phyloP scores from a whole-genome alignment of 2,329 filamentous ascomycete genomes.

The Talaromyces sp. region DNA sequence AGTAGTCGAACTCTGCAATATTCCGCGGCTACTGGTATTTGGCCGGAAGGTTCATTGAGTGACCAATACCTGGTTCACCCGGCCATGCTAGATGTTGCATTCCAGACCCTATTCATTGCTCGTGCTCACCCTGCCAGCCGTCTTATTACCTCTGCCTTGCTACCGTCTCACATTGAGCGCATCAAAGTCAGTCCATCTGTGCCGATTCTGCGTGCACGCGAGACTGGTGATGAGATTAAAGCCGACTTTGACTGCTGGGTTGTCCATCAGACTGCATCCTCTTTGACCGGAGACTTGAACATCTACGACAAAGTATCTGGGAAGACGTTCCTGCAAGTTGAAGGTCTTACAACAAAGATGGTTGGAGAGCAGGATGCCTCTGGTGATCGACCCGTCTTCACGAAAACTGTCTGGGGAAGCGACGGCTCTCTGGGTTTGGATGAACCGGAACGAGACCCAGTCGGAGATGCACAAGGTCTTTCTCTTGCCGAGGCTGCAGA shows the following conservation, averaged over 20 bases:
- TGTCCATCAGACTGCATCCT: neutral
- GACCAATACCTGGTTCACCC: conserved; percentile 15
- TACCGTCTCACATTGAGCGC: conserved; percentile 11
- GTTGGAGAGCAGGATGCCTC: neutral
- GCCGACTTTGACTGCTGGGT: neutral
- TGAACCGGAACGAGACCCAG: neutral
- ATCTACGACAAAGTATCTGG: neutral
- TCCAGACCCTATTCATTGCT: conserved; percentile 9
- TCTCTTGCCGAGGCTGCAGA: neutral
- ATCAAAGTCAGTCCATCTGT: neutral
- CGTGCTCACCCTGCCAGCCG: conserved; percentile 15
- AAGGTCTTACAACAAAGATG: conserved; percentile 1
- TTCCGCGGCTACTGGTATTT: conserved; percentile 13
- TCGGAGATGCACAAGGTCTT: neutral
- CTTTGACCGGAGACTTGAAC: neutral
- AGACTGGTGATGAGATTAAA: neutral
- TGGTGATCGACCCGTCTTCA: neutral
- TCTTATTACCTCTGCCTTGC: conserved; percentile 8
- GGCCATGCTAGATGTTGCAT: conserved; percentile 3
- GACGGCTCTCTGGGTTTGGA: neutral
- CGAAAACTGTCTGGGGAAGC: conserved; percentile 5
- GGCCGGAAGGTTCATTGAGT: neutral
- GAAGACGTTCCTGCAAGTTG: conserved; percentile 1
- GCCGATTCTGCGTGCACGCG: neutral
- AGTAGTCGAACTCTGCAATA: conserved; percentile 12